Percentiles rank a stretch among this genome's conserved stretches.
These are phyloP conservation scores for Nitzschia sp. DNA, from an alignment of 108 stramenopile genomes.

Conservation along the genomic window DNA sequence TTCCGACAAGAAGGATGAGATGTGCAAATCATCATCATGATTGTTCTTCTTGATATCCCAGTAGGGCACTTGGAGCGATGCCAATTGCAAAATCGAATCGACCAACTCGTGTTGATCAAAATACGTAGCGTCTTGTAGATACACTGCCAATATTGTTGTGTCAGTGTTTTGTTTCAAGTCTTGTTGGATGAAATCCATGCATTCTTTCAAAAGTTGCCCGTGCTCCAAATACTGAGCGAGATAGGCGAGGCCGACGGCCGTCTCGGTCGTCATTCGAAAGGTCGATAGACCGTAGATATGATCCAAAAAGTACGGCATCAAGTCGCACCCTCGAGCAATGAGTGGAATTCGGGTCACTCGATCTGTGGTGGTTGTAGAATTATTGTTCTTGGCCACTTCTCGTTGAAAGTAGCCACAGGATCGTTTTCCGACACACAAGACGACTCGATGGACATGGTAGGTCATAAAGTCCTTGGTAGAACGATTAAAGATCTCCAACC, in stretches of 20 bases:
- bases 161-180: slow-evolving; percentile 10
- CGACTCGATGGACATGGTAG: slow-evolving; percentile 55
- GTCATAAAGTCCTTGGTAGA: slow-evolving; percentile 34
- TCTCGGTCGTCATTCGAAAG: slow-evolving; percentile 19
- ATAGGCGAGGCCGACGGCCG: slow-evolving; percentile 27
- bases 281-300: slow-evolving; percentile 13
- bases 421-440: slow-evolving; percentile 53
- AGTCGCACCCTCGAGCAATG: slow-evolving; percentile 21
- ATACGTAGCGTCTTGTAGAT: slow-evolving; percentile 26
- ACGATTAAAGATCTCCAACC: slow-evolving; percentile 45
- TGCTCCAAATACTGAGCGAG: slow-evolving; percentile 17
- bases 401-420: slow-evolving; percentile 53
- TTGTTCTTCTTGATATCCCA: not conserved
- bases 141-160: slow-evolving; percentile 4
- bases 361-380: not conserved
- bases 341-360: slow-evolving; percentile 24
- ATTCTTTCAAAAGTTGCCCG: slow-evolving; percentile 7
- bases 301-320: slow-evolving; percentile 24
- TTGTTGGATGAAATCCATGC: slow-evolving; percentile 11
- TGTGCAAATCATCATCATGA: too few relatives aligned
- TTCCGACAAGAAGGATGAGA: not conserved
- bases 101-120: slow-evolving; percentile 27
- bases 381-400: slow-evolving; percentile 20
- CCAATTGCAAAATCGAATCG: slow-evolving; percentile 12
- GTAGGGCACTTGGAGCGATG: not conserved